Conservation (phyloP, 495 filamentous ascomycete species). For the Hypomontagnella submonticulosa region DNA sequence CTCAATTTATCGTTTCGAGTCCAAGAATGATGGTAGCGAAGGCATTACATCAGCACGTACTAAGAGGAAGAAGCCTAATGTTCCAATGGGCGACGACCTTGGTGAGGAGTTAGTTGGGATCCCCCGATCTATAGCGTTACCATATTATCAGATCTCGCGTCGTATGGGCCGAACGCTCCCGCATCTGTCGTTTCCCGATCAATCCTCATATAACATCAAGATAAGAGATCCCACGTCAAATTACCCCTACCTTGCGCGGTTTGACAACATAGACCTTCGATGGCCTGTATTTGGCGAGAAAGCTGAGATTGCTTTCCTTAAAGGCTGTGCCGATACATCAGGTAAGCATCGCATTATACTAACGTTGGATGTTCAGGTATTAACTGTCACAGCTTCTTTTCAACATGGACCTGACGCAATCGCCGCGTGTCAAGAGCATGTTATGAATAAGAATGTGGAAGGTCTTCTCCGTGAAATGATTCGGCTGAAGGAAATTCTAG, state of each 20-base stretch:
- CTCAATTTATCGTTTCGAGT: constrained; percentile 63
- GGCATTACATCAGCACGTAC: constrained; percentile 54
- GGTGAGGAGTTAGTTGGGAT: constrained; percentile 62
- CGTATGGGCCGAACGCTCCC: constrained; percentile 61
- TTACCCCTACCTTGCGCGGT: constrained; percentile 59
- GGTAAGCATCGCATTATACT: constrained; percentile 28
- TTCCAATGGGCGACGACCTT: constrained; percentile 60
- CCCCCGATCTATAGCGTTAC: constrained; percentile 59
- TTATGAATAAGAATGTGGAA: constrained; percentile 62
- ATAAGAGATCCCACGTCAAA: constrained; percentile 57
- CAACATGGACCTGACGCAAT: constrained; percentile 58
- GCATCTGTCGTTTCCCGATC: constrained; percentile 62
- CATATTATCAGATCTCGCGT: constrained; percentile 59
- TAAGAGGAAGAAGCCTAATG: constrained; percentile 51
- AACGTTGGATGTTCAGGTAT: constrained; percentile 6
- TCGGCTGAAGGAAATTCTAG: constrained; percentile 61
- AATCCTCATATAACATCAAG: constrained; percentile 64
- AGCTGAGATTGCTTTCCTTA: constrained; percentile 61
- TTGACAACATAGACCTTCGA: constrained; percentile 64
- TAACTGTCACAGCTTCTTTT: constrained; percentile 51
- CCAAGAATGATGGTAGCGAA: constrained; percentile 62
- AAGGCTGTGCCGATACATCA: constrained; percentile 56
- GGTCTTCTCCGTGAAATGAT: constrained; percentile 60
- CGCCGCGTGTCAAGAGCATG: constrained; percentile 62
- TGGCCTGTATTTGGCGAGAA: constrained; percentile 64